Base-by-base conservation (phyloP, 495 filamentous ascomycete genomes). In the Penicillium atrosanguineum region DNA sequence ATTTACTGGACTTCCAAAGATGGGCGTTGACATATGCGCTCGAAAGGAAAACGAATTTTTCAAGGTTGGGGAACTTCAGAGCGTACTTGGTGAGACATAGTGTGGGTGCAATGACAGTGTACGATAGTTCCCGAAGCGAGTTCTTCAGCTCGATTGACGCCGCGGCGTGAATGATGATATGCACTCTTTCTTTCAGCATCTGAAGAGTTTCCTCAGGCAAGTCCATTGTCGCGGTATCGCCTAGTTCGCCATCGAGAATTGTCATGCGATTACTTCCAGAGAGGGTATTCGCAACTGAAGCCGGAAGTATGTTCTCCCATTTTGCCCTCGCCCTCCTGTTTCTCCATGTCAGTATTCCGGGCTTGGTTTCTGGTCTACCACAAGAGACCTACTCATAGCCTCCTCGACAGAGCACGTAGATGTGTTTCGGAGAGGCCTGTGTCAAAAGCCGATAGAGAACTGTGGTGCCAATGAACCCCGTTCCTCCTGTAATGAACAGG, bases 201-300 rank as follows among this genome's bases (percentile, higher is more conserved):
- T 66, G 63, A 0, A 66, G 23, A 12, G 45, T 46, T 0, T 57
- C 52, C 19, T 66, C 60, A 12, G 57, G 42, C n/a, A 66, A 50
- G 45, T 53, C 26, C 63, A 66, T 66, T 20, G 57, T 66, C n/a
- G 63, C 60, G 0, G 63, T 66, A 20, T 66, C 50, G 14, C 63
- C 63, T 16, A 66, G 18, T 44, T 66, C 63, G 23, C 63, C 63
- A 28, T 66, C 63, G 20, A 66, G 44, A 26, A 66, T 48, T 0
- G 60, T 66, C 23, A 66, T 48, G 25, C 52, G 20, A 3, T 53
- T 18, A 49, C 55, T 63, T 1, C 56, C 31, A 18, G 34, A 50
- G 11, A 66, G 53, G 9, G 23, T 25, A 1, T 57, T 48, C 9
- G 57, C 60, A 12, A 48, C 16, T 0, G 50, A 28, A 5, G 46